Conservation (phyloP, 2,329 filamentous ascomycete genomes). For the Neopestalotiopsis clavispora region DNA sequence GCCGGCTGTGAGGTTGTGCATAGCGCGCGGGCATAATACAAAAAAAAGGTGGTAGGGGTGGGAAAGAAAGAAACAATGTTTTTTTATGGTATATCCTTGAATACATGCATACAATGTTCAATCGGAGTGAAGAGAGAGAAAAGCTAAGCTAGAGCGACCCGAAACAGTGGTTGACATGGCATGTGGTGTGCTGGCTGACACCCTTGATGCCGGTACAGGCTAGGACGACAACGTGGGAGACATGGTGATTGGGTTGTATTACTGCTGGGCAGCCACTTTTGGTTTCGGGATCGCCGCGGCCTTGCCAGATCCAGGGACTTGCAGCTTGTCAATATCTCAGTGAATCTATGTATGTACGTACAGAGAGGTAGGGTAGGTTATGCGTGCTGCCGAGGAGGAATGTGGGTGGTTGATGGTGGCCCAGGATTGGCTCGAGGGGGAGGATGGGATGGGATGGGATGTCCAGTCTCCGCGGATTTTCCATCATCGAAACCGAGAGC, state of each 20-base stretch:
- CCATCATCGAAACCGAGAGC: not conserved
- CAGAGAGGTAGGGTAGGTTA: not conserved
- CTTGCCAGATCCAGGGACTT: slow-evolving; percentile 10
- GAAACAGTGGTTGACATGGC: slow-evolving; percentile 10
- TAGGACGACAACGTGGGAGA: not conserved
- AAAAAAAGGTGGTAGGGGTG: no score
- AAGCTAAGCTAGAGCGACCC: not conserved
- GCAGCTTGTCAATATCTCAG: not conserved
- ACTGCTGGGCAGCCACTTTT: not conserved
- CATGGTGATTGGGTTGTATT: slow-evolving; percentile 3
- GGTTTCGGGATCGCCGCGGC: slow-evolving; percentile 6
- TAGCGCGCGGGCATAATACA: not conserved
- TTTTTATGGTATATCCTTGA: not conserved
- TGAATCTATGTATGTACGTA: not conserved
- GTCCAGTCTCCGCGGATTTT: not conserved
- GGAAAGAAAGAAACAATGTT: not conserved
- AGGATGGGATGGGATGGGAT: not conserved
- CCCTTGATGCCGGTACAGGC: not conserved
- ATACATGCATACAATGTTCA: no score
- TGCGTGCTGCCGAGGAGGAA: not conserved
- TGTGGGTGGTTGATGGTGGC: not conserved
- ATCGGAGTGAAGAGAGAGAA: not conserved
- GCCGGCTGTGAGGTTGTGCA: slow-evolving; percentile 1
- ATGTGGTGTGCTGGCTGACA: not conserved
- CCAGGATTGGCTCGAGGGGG: not conserved